Conservation (phyloP, 1,139 yeast species). For the Kazachstania sp. region DNA sequence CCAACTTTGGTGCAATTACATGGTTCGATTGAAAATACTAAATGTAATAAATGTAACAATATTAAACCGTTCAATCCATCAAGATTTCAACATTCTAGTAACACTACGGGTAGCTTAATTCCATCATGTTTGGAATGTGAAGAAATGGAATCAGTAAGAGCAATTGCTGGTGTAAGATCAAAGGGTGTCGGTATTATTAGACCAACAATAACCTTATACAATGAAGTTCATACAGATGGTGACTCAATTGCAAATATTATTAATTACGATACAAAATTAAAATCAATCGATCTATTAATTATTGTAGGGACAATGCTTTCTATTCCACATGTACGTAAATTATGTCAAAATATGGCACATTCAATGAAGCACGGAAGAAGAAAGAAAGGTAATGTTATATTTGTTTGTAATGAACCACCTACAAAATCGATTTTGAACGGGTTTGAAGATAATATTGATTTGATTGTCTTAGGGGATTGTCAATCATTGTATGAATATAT, state of each 20-base stretch:
- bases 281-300: slow-evolving; percentile 65
- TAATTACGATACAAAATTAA: slow-evolving; percentile 47
- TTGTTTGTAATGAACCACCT: slow-evolving; percentile 50
- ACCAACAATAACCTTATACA: slow-evolving; percentile 77
- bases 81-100: slow-evolving; percentile 24
- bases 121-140: slow-evolving; percentile 52
- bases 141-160: slow-evolving; percentile 43
- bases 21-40: slow-evolving; percentile 37
- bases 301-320: slow-evolving; percentile 82
- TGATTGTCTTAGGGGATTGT: slow-evolving; percentile 53
- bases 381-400: slow-evolving; percentile 47
- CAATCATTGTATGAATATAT: slow-evolving; percentile 32
- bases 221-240: slow-evolving; percentile 82
- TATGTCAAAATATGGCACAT: slow-evolving; percentile 62
- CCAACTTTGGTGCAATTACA: slow-evolving; percentile 66
- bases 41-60: slow-evolving; percentile 68
- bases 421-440: slow-evolving; percentile 33
- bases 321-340: slow-evolving; percentile 76
- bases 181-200: slow-evolving; percentile 71
- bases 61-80: slow-evolving; percentile 37
- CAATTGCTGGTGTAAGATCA: slow-evolving; percentile 56
- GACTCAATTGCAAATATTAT: slow-evolving; percentile 72
- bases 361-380: slow-evolving; percentile 52
- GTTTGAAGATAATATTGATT: slow-evolving; percentile 47
- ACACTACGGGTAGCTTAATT: slow-evolving; percentile 22